Conservation (phyloP, 257 asterid species). For the Solanum infundibuliforme region DNA sequence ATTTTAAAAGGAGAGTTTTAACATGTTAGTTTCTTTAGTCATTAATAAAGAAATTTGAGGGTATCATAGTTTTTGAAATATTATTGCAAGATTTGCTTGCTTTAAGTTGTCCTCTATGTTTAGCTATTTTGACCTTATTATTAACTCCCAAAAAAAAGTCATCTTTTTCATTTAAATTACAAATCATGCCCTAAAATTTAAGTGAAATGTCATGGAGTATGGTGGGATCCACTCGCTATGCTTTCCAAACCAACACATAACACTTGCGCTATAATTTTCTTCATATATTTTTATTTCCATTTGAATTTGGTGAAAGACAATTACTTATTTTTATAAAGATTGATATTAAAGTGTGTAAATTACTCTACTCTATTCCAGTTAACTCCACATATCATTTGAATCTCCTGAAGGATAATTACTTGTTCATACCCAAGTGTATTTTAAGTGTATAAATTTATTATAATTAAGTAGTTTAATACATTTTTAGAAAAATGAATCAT, state of each 20-base stretch:
- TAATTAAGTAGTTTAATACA: not conserved
- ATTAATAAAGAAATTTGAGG: not conserved
- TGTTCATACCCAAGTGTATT: not conserved
- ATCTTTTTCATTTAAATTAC: not conserved
- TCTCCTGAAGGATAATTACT: not conserved
- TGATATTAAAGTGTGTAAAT: not conserved
- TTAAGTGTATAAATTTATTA: not conserved
- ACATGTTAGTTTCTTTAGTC: not conserved
- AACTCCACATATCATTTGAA: not conserved
- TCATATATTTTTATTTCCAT: not conserved
- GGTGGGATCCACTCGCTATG: not conserved
- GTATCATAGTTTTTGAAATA: not conserved
- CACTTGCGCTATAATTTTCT: not conserved
- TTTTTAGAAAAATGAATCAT: not conserved
- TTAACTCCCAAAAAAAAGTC: not conserved
- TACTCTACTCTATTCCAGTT: not conserved
- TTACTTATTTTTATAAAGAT: not conserved
- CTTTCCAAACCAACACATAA: not conserved
- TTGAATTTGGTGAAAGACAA: not conserved
- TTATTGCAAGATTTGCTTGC: not conserved
- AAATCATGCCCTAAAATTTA: not conserved
- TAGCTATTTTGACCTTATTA: not conserved
- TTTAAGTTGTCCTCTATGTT: not conserved
- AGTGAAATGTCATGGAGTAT: not conserved
- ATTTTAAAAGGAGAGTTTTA: not conserved